A percentile compares a stretch with the other conserved stretches of the same genome.
Conservation (phyloP, 176 grass and related monocot genomes). For the Aegilops tauschii region DNA sequence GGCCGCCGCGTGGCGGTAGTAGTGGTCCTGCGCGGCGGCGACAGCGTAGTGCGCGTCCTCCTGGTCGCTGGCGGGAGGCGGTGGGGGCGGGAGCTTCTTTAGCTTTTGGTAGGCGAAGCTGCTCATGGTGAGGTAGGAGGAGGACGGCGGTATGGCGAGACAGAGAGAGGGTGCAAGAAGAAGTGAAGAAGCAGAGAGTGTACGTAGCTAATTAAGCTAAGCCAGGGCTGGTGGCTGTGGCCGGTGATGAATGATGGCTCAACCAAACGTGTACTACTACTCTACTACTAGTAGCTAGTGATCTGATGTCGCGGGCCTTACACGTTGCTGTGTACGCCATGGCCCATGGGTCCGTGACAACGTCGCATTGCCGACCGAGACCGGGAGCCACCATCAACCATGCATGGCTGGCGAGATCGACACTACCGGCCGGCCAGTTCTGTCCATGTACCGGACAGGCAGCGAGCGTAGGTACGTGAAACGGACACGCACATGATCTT, state of each 20-base stretch:
- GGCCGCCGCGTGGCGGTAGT: constrained; percentile 4
- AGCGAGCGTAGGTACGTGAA: neutral
- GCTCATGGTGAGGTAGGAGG: constrained; percentile 18
- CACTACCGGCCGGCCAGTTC: neutral
- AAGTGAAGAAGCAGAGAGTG: neutral
- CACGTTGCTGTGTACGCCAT: neutral
- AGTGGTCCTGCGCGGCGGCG: neutral
- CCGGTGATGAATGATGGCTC: neutral
- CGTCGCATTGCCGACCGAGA: neutral
- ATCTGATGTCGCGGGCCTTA: neutral
- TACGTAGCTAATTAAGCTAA: neutral
- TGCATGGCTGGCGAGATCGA: neutral
- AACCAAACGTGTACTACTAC: neutral
- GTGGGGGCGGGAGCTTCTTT: constrained; percentile 26
- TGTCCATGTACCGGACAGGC: no score
- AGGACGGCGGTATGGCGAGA: neutral
- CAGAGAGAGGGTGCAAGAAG: neutral
- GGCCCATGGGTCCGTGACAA: neutral
- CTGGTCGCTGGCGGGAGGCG: neutral
- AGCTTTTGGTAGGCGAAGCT: constrained; percentile 52
- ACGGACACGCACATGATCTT: neutral
- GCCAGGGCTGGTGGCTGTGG: neutral
- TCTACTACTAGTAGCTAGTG: no score
- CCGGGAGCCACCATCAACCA: neutral
- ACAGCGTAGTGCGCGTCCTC: neutral